A percentile compares a stretch with the other conserved stretches of the same genome.
Evolutionary conservation across 2,329 filamentous ascomycete genomes (phyloP).

Genomic region (Furcasterigmium sp.): DNA sequence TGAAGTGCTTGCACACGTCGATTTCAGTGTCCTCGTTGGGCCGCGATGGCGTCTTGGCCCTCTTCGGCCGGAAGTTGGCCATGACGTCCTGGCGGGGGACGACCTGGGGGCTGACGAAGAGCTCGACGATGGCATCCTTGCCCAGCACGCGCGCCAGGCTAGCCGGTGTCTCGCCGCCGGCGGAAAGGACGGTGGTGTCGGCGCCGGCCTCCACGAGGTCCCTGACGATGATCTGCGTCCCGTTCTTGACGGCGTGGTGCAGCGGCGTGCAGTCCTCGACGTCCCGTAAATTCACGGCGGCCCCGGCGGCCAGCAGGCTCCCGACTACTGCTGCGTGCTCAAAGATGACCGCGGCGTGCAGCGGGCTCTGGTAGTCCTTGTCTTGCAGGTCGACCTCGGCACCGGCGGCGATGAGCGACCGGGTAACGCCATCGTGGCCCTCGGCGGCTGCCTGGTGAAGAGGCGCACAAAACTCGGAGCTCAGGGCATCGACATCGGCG

Average conservation of each 20-base stretch:
- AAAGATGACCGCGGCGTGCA: constrained; percentile 13
- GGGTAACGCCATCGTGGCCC: constrained; percentile 10
- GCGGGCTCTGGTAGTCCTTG: constrained; percentile 11
- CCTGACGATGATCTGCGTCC: constrained; percentile 8
- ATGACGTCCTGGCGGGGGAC: constrained; percentile 5
- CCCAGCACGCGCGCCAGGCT: constrained; percentile 8
- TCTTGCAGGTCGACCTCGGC: constrained; percentile 13
- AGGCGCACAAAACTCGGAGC: constrained; percentile 12
- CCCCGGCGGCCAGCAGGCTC: constrained; percentile 8
- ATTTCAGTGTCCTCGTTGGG: constrained; percentile 11
- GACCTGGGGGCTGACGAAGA: constrained; percentile 10
- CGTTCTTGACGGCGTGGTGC: constrained; percentile 14
- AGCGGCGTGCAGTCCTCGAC: constrained; percentile 13
- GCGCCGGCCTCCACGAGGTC: constrained; percentile 12
- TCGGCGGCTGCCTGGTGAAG: constrained; percentile 14
- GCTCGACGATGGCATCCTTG: constrained; percentile 8
- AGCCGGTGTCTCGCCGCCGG: constrained; percentile 12
- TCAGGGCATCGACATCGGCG: constrained; percentile 11
- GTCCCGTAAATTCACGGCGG: constrained; percentile 9
- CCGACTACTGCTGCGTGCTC: constrained; percentile 13
- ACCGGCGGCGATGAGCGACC: constrained; percentile 10
- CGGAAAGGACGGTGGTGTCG: constrained; percentile 10
- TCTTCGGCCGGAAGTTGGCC: constrained; percentile 6
- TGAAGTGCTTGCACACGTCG: constrained; percentile 10
- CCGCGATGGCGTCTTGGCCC: constrained; percentile 4